phyloP scores from a whole-genome alignment of 139 green algal species.

The Edaphochlamys debaryana region DNA sequence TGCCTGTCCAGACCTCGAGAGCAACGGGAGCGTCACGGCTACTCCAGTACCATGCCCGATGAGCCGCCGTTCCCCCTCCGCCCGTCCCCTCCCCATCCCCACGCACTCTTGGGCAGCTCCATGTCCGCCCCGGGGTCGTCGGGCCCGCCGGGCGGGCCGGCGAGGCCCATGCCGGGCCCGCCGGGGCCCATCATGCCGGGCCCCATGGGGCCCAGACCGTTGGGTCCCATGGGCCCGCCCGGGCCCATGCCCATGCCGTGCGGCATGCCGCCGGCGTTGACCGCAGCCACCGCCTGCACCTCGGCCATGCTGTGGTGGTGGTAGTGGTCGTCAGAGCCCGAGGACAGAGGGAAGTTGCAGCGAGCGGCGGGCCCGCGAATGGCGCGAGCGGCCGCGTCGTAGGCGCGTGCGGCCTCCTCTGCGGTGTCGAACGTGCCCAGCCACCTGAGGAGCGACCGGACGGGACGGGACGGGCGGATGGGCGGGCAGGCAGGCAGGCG shows the following conservation, averaged over 20 bases:
- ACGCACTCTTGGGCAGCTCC: slow-evolving; percentile 24
- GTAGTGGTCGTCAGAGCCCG: slow-evolving; percentile 2
- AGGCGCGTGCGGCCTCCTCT: slow-evolving; percentile 92
- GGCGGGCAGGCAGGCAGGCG: background rate
- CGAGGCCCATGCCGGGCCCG: too few species aligned
- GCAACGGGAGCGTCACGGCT: too few species aligned
- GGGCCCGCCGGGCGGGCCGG: too few species aligned
- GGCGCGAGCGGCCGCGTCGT: slow-evolving; percentile 90
- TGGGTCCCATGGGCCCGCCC: background rate
- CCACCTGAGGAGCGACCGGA: slow-evolving; percentile 80
- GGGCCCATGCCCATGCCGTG: background rate
- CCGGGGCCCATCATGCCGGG: background rate
- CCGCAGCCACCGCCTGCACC: background rate
- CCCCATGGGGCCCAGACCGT: background rate
- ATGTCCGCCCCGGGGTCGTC: background rate
- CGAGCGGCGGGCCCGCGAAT: slow-evolving; percentile 87
- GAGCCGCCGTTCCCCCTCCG: too few species aligned
- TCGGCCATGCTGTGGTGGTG: slow-evolving; percentile 5
- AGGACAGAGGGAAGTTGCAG: slow-evolving; percentile 89
- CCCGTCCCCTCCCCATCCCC: too few species aligned
- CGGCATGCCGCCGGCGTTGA: too few species aligned
- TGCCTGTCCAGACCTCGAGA: too few species aligned
- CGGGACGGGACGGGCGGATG: too few species aligned
- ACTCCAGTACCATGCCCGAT: too few species aligned
- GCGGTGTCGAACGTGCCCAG: slow-evolving; percentile 97